Percentiles rank a stretch among this genome's conserved stretches.
Evolutionary conservation across 352 stramenopile species (phyloP).

Genomic region (Globisporangium apiculatum): DNA sequence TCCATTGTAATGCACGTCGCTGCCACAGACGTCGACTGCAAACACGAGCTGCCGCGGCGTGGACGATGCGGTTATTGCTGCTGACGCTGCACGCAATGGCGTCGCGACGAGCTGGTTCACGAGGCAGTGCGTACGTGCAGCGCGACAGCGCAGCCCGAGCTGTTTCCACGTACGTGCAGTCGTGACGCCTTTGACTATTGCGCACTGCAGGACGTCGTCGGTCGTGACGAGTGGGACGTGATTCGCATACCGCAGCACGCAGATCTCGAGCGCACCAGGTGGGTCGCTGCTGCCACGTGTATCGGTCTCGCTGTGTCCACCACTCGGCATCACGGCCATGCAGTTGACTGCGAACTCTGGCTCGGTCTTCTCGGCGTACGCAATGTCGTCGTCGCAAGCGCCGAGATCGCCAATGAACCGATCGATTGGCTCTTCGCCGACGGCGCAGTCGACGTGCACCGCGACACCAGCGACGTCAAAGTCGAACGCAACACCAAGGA

Average conservation of each 20-base stretch:
- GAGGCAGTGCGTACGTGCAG: conserved; percentile 20
- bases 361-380: conserved; percentile 32
- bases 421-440: conserved; percentile 42
- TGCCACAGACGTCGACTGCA: conserved; percentile 45
- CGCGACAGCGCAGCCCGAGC: conserved; percentile 36
- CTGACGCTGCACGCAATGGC: conserved; percentile 14
- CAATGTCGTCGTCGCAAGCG: conserved; percentile 25
- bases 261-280: conserved; percentile 35
- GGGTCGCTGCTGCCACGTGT: conserved; percentile 7
- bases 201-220: conserved; percentile 53
- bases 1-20: conserved; percentile 17
- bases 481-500: conserved; percentile 47
- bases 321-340: conserved; percentile 24
- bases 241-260: conserved; percentile 66
- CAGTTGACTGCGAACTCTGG: conserved; percentile 32
- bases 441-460: conserved; percentile 28
- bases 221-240: conserved; percentile 57
- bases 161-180: conserved; percentile 47
- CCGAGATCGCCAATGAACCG: conserved; percentile 48
- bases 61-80: not conserved
- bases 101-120: conserved; percentile 42
- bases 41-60: conserved; percentile 24
- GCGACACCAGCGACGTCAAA: conserved; percentile 36
- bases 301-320: not conserved
- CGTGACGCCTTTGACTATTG: conserved; percentile 33